phyloP scores from a whole-genome alignment of 169 alveolate species.

The Theileria equi region DNA sequence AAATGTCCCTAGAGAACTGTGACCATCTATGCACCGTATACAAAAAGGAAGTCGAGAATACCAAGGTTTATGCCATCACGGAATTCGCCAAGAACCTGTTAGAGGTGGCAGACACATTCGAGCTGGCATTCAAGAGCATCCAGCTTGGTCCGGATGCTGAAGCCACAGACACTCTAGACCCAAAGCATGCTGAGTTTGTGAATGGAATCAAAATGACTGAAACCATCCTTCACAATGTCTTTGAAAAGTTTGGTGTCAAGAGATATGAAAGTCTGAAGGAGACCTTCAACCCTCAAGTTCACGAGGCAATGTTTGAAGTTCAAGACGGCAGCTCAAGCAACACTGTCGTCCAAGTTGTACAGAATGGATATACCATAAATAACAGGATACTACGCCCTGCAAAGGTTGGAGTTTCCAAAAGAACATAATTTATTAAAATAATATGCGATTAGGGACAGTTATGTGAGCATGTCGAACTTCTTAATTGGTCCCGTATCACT shows the following conservation, averaged over 20 bases:
- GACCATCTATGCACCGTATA: conserved; percentile 78
- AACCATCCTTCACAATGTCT: conserved; percentile 77
- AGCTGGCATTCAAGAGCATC: conserved; percentile 71
- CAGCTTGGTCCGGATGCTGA: conserved; percentile 54
- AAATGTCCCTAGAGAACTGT: conserved; percentile 76
- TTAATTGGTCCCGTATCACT: conserved; percentile 34
- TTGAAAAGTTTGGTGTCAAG: conserved; percentile 80
- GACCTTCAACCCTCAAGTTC: conserved; percentile 87
- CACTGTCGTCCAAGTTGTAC: conserved; percentile 81
- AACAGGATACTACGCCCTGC: conserved; percentile 84
- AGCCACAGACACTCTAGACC: conserved; percentile 58
- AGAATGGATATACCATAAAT: conserved; percentile 87
- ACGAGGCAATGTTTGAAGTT: conserved; percentile 89
- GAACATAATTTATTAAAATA: not conserved
- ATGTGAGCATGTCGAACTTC: conserved; percentile 55
- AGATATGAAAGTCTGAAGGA: conserved; percentile 82
- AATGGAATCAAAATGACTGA: conserved; percentile 87
- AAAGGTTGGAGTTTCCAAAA: conserved; percentile 61
- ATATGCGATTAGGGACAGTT: not conserved
- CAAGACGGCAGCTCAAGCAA: conserved; percentile 77
- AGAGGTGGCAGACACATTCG: conserved; percentile 85
- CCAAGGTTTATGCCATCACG: conserved; percentile 80
- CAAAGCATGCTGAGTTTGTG: conserved; percentile 56
- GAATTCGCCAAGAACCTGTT: conserved; percentile 86
- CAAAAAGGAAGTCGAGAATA: conserved; percentile 72